Percentiles rank a stretch among this genome's conserved stretches.
phyloP scores from a whole-genome alignment of 2,329 filamentous ascomycete genomes.

The Phialophora expanda region DNA sequence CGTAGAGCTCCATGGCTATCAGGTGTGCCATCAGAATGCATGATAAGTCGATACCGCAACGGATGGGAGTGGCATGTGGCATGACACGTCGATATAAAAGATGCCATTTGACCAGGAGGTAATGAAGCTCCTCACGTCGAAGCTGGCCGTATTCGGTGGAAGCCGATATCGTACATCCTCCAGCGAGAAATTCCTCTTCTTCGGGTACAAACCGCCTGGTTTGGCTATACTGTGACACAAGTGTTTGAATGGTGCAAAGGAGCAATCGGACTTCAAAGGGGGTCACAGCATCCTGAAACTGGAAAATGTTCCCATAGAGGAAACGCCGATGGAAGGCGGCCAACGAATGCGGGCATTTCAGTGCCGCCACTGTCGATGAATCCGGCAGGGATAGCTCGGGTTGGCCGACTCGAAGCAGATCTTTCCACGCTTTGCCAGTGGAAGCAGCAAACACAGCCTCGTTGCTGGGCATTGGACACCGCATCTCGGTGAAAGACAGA shows the following conservation, averaged over 20 bases:
- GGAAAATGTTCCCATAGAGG: conserved; percentile 11
- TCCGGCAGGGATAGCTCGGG: background rate
- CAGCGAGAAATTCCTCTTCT: background rate
- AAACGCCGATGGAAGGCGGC: conserved; percentile 9
- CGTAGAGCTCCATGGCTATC: conserved; percentile 11
- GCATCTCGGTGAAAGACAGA: background rate
- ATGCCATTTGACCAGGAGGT: background rate
- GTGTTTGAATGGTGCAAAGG: conserved; percentile 8
- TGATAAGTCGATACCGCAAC: conserved; percentile 9
- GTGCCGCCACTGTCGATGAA: background rate
- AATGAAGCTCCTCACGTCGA: background rate
- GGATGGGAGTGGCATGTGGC: background rate
- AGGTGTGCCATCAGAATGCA: conserved; percentile 12
- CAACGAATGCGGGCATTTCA: background rate
- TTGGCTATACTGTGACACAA: conserved; percentile 13
- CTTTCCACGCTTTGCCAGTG: background rate
- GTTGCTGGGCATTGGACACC: background rate
- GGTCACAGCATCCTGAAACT: conserved; percentile 10
- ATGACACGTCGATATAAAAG: background rate
- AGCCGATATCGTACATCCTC: background rate
- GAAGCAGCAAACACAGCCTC: background rate
- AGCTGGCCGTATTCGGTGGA: background rate
- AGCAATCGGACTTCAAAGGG: conserved; percentile 10
- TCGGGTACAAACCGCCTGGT: conserved; percentile 1
- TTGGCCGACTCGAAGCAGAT: background rate